These are phyloP conservation scores for Myriosclerotinia scirpicola DNA, from an alignment of 2,329 filamentous ascomycete species.

Conservation along the genomic window DNA sequence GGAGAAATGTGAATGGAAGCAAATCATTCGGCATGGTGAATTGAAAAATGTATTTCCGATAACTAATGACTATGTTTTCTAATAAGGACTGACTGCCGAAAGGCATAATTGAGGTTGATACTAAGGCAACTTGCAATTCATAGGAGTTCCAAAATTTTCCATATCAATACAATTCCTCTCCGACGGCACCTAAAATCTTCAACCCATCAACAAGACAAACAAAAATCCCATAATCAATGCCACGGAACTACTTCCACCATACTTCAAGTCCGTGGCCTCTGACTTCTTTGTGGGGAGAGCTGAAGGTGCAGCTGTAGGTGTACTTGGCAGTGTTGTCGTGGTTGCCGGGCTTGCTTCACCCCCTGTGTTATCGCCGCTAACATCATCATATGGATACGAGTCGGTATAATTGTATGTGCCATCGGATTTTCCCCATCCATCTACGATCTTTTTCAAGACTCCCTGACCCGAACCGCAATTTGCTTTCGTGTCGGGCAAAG, in stretches of 20 bases:
- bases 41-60: background rate
- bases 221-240: slow-evolving; percentile 18
- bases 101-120: background rate
- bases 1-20: background rate
- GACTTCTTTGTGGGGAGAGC: slow-evolving; percentile 11
- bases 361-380: slow-evolving; percentile 25
- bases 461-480: slow-evolving; percentile 29
- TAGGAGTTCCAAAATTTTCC: background rate
- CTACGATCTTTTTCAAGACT: slow-evolving; percentile 26
- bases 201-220: slow-evolving; percentile 18
- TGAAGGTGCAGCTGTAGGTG: background rate
- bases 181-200: background rate
- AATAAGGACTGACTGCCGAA: background rate
- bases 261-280: slow-evolving; percentile 11
- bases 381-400: slow-evolving; percentile 30
- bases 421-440: slow-evolving; percentile 27
- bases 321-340: background rate
- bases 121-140: slow-evolving; percentile 1
- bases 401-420: slow-evolving; percentile 31
- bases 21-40: background rate
- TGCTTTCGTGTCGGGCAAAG: slow-evolving; percentile 29
- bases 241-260: slow-evolving; percentile 5
- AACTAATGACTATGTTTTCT: background rate
- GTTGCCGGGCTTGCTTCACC: slow-evolving; percentile 13
- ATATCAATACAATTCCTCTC: background rate